Percentiles rank a stretch among this genome's conserved stretches.
Evolutionary conservation across 2,329 filamentous ascomycete genomes (phyloP).

Genomic region (Gliomastix tumulicola): DNA sequence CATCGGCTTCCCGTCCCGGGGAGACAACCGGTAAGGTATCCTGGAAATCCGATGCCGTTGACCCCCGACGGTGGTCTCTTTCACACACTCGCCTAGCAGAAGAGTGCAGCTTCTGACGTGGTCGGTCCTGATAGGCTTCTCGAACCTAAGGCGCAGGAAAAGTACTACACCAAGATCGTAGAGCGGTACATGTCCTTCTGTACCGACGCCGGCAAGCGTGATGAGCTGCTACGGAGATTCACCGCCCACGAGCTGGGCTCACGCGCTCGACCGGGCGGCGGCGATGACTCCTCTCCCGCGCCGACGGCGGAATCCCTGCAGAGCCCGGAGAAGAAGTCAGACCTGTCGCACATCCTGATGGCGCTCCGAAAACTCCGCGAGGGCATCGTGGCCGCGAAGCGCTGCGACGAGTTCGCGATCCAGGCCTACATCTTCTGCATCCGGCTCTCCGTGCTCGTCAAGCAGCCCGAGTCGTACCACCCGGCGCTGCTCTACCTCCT

Average conservation of each 20-base stretch:
- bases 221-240: constrained; percentile 70
- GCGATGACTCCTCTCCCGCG: background rate
- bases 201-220: constrained; percentile 62
- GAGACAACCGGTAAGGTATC: constrained; percentile 63
- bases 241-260: constrained; percentile 43
- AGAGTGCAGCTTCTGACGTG: too few relatives aligned
- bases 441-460: constrained; percentile 71
- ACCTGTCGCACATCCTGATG: constrained; percentile 68
- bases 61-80: too few relatives aligned
- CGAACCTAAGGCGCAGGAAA: constrained; percentile 71
- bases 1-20: constrained; percentile 84
- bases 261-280: background rate
- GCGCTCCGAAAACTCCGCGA: constrained; percentile 90
- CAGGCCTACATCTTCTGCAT: constrained; percentile 90
- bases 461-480: constrained; percentile 82
- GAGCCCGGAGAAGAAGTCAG: constrained; percentile 39
- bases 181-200: constrained; percentile 88
- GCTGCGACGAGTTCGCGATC: constrained; percentile 75
- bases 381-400: constrained; percentile 72
- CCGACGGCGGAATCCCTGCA: constrained; percentile 8
- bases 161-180: constrained; percentile 80
- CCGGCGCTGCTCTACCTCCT: constrained; percentile 79
- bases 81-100: too few relatives aligned
- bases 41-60: too few relatives aligned
- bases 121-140: too few relatives aligned